Percentiles rank a stretch among this genome's conserved stretches.
Evolutionary conservation across 192 early-diverging fungal species (phyloP).

Genomic region (Linnemannia schmuckeri): DNA sequence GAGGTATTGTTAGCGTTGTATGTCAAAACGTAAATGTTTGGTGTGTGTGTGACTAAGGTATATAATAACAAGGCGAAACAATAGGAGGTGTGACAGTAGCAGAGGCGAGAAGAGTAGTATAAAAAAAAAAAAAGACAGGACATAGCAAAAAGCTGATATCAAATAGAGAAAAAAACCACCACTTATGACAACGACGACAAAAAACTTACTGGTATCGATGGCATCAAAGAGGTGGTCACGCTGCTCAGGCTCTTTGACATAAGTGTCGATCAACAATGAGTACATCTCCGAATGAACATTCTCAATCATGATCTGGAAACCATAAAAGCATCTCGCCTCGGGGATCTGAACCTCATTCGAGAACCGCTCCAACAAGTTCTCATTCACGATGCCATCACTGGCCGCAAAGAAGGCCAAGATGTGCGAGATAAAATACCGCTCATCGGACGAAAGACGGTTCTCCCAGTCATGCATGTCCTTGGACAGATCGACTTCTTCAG

Average conservation of each 20-base stretch:
- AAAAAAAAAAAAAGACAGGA: neutral
- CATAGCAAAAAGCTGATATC: conserved; percentile 8
- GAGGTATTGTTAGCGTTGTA: neutral
- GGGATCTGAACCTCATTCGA: conserved; percentile 94
- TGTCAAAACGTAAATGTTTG: neutral
- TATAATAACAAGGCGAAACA: neutral
- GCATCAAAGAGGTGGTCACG: conserved; percentile 92
- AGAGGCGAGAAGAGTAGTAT: neutral
- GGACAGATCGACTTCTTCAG: conserved; percentile 94
- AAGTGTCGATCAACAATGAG: conserved; percentile 94
- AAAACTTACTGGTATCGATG: conserved; percentile 83
- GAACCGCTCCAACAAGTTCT: conserved; percentile 93
- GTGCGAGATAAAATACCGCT: conserved; percentile 92
- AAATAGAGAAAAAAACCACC: neutral
- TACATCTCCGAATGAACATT: conserved; percentile 98
- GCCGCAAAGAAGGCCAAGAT: conserved; percentile 97
- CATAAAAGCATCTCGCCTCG: conserved; percentile 95
- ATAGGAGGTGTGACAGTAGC: neutral
- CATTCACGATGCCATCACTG: conserved; percentile 96
- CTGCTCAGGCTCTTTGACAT: conserved; percentile 89
- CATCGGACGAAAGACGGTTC: conserved; percentile 84
- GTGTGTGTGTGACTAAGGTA: neutral
- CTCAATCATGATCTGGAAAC: conserved; percentile 99
- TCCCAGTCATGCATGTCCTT: conserved; percentile 95
- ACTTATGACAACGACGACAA: neutral